Percentiles rank a stretch among this genome's conserved stretches.
These are phyloP conservation scores for Malus sieversii DNA, from an alignment of 306 rosid genomes.

Conservation along the genomic window DNA sequence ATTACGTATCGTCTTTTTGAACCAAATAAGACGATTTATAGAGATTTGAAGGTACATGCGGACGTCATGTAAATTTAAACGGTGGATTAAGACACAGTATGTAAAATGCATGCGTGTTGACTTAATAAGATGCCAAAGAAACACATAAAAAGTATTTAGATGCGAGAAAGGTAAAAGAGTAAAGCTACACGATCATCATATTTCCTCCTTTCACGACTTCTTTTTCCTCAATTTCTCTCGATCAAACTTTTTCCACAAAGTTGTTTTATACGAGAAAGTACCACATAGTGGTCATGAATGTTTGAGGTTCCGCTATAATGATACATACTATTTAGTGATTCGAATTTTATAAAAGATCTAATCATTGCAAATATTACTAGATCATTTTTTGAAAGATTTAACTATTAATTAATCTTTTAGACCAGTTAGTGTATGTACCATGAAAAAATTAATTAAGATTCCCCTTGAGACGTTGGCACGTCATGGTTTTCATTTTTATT, in stretches of 20 bases:
- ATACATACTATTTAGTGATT: not conserved
- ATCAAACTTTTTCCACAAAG: not conserved
- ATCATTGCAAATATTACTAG: not conserved
- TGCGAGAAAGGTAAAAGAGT: not conserved
- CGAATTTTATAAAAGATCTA: no score
- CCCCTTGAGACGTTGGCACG: slow-evolving; percentile 1
- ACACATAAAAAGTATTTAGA: not conserved
- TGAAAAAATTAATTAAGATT: slow-evolving; percentile 8
- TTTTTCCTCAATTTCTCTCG: not conserved
- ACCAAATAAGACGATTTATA: not conserved
- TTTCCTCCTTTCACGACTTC: not conserved
- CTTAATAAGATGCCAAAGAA: not conserved
- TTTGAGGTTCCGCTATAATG: not conserved
- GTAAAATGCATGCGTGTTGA: not conserved
- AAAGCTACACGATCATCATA: not conserved
- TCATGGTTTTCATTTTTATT: slow-evolving; percentile 2
- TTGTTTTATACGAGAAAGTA: not conserved
- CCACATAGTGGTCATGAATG: not conserved
- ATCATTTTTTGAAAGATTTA: no score
- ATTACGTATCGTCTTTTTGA: not conserved
- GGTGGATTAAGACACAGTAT: not conserved
- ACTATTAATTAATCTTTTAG: no score
- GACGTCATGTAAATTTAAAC: not conserved
- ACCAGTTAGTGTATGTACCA: no score
- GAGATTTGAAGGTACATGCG: not conserved